Percentiles rank a stretch among this genome's conserved stretches.
Conservation (phyloP, 2,329 filamentous ascomycete species). For the Colletotrichum cereale region DNA sequence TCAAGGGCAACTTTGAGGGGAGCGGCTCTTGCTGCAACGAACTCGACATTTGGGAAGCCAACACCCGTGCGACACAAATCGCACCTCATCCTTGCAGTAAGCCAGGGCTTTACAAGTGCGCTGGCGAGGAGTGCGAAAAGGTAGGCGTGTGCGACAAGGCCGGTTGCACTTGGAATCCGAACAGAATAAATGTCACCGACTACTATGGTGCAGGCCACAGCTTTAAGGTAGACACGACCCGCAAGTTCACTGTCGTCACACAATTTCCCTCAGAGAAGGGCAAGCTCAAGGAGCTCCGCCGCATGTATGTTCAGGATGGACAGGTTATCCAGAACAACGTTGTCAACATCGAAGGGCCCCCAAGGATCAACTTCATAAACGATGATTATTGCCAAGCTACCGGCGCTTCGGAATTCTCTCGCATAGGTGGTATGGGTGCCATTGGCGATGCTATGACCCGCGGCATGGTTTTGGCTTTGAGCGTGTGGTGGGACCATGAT, state of each 20-base stretch:
- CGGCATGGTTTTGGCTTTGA: constrained; percentile 66
- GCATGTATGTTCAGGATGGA: constrained; percentile 63
- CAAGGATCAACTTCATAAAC: constrained; percentile 46
- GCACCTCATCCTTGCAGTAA: constrained; percentile 70
- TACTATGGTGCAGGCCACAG: constrained; percentile 43
- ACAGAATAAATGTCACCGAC: constrained; percentile 43
- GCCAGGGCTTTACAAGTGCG: constrained; percentile 56
- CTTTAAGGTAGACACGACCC: constrained; percentile 45
- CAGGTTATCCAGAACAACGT: constrained; percentile 57
- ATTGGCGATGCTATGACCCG: constrained; percentile 59
- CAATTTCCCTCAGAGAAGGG: constrained; percentile 54
- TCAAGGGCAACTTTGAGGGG: constrained; percentile 65
- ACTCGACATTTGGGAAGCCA: constrained; percentile 77
- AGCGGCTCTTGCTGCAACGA: constrained; percentile 75
- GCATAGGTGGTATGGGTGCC: constrained; percentile 54
- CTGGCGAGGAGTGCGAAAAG: constrained; percentile 44
- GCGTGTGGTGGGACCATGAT: constrained; percentile 67
- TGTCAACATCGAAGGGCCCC: constrained; percentile 41
- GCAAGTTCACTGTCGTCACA: constrained; percentile 55
- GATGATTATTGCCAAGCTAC: constrained; percentile 46
- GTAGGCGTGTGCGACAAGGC: constrained; percentile 52
- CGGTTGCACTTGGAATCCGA: constrained; percentile 55
- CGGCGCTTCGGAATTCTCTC: constrained; percentile 45
- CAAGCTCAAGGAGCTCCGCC: constrained; percentile 59
- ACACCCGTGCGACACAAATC: constrained; percentile 67